A percentile compares a stretch with the other conserved stretches of the same genome.
Conservation (phyloP, 73 alveolate species). For the Paramecium sonneborni region DNA sequence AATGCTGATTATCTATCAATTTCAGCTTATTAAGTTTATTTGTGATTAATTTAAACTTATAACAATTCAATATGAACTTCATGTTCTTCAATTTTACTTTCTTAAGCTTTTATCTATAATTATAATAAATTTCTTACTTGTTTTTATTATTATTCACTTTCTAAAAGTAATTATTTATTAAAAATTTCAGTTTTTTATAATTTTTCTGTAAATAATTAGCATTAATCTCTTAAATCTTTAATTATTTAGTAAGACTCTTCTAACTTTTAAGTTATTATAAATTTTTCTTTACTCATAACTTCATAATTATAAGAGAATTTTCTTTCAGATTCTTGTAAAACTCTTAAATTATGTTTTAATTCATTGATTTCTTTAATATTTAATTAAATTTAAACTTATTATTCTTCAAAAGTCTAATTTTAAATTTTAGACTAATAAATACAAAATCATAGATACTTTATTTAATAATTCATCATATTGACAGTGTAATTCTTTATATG, state of each 20-base stretch:
- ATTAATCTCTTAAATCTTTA: background rate
- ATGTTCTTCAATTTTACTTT: constrained; percentile 34
- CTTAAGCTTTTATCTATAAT: background rate
- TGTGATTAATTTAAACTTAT: constrained; percentile 15
- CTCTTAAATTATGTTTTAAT: background rate
- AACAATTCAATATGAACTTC: constrained; percentile 31
- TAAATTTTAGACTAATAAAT: background rate
- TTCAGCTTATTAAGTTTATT: background rate
- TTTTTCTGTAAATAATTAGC: background rate
- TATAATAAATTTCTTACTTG: background rate
- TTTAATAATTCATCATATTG: background rate
- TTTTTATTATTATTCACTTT: background rate
- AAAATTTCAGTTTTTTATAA: background rate
- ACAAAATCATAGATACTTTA: background rate
- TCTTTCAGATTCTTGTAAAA: background rate
- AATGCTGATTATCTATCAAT: background rate
- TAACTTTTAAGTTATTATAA: background rate
- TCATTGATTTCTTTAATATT: background rate
- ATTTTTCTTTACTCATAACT: background rate
- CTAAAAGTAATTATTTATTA: background rate
- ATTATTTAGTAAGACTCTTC: constrained; percentile 37
- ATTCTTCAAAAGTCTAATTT: background rate
- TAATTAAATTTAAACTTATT: background rate
- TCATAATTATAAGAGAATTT: background rate
- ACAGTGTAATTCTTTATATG: background rate